A percentile compares a stretch with the other conserved stretches of the same genome.
These are phyloP conservation scores for Macrolepiota fuliginosa DNA, from an alignment of 768 basidiomycete species.

Conservation along the genomic window DNA sequence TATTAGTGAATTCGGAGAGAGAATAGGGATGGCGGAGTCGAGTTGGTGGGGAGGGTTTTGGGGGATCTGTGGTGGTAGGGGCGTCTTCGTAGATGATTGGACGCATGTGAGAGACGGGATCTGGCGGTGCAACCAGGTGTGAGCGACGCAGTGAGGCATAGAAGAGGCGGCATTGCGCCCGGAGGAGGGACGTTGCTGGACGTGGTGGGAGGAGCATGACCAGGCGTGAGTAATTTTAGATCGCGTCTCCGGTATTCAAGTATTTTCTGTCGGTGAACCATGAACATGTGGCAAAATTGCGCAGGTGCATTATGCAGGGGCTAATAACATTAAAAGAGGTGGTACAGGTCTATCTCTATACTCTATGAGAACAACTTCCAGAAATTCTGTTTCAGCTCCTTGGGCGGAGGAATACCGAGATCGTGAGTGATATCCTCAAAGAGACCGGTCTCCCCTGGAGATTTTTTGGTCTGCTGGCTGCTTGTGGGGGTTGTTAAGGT, in stretches of 20 bases:
- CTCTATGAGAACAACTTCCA: constrained; percentile 30
- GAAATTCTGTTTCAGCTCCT: constrained; percentile 28
- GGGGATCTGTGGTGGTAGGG: constrained; percentile 16
- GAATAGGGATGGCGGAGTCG: constrained; percentile 70
- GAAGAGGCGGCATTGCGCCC: constrained; percentile 37
- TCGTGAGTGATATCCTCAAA: constrained; percentile 46
- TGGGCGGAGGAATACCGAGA: constrained; percentile 37
- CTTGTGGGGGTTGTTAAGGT: not conserved
- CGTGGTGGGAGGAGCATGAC: constrained; percentile 8
- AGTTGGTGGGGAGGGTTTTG: constrained; percentile 28
- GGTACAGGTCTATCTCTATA: constrained; percentile 3
- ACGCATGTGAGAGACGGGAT: constrained; percentile 77
- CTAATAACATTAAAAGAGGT: not conserved
- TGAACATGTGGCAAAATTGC: not conserved
- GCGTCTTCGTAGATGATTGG: constrained; percentile 74
- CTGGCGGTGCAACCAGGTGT: constrained; percentile 63
- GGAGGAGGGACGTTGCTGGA: not conserved
- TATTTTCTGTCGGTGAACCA: not conserved
- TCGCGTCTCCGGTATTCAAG: not conserved
- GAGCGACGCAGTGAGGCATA: constrained; percentile 24
- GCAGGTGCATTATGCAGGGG: not conserved
- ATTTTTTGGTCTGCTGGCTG: constrained; percentile 5
- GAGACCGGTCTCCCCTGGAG: constrained; percentile 29
- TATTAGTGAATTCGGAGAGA: constrained; percentile 61
- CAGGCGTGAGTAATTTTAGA: not conserved